Evolutionary conservation across 495 filamentous ascomycete genomes (phyloP).

Genomic region (Hypoxylon subgilvum): DNA sequence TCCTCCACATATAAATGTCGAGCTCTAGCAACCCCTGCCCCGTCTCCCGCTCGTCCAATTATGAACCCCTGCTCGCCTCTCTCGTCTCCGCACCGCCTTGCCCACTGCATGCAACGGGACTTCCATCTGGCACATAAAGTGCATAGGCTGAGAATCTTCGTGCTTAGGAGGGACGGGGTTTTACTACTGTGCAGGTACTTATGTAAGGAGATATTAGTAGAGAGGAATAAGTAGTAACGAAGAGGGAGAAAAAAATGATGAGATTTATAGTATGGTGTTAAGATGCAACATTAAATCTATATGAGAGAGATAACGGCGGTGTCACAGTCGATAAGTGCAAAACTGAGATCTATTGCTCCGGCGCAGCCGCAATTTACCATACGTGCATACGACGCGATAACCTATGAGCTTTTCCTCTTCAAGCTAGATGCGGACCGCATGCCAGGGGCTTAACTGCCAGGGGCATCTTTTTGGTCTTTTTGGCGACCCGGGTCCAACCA

Average conservation of each 20-base stretch:
- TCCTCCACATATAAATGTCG: constrained; percentile 36
- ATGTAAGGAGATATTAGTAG: neutral
- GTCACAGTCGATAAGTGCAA: constrained; percentile 29
- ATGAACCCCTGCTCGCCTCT: constrained; percentile 26
- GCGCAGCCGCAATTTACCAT: constrained; percentile 37
- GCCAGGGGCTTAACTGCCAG: constrained; percentile 3
- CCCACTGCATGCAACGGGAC: constrained; percentile 18
- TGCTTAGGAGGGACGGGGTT: no score
- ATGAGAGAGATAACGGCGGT: no score
- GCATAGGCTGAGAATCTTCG: no score
- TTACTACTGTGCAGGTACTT: neutral
- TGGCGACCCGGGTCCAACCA: constrained; percentile 1
- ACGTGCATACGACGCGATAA: constrained; percentile 31
- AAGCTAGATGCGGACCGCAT: constrained; percentile 19
- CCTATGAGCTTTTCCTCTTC: constrained; percentile 24
- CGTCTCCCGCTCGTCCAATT: constrained; percentile 35
- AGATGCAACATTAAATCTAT: no score
- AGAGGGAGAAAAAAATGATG: constrained; percentile 3
- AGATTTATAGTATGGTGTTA: neutral
- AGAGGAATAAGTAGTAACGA: neutral
- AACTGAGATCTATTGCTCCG: constrained; percentile 25
- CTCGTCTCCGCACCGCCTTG: constrained; percentile 30
- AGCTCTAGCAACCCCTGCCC: constrained; percentile 26
- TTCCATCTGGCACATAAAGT: no score
- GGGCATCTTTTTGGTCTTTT: constrained; percentile 5